These are phyloP conservation scores for Rhizopogon vinicolor DNA, from an alignment of 768 basidiomycete genomes.

Conservation along the genomic window DNA sequence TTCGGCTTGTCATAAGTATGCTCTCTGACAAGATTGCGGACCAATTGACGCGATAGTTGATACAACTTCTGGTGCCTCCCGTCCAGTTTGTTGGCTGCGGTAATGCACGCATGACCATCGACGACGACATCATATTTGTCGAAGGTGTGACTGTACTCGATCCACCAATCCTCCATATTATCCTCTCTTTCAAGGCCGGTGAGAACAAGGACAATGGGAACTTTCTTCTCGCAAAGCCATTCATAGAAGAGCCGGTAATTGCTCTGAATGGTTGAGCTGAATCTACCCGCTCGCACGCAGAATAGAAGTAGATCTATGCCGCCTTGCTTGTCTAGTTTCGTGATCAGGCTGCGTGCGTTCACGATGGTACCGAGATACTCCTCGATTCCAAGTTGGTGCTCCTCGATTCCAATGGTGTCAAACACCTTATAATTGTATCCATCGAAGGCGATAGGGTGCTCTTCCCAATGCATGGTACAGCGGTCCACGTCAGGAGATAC, in stretches of 20 bases:
- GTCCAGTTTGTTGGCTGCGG: slow-evolving; percentile 18
- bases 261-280: slow-evolving; percentile 29
- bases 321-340: slow-evolving; percentile 17
- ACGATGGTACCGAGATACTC: slow-evolving; percentile 23
- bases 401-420: slow-evolving; percentile 33
- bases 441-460: slow-evolving; percentile 14
- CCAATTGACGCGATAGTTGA: slow-evolving; percentile 13
- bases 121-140: slow-evolving; percentile 20
- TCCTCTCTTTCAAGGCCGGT: slow-evolving; percentile 25
- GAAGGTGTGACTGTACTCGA: slow-evolving; percentile 9
- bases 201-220: slow-evolving; percentile 23
- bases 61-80: slow-evolving; percentile 20
- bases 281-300: slow-evolving; percentile 34
- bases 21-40: slow-evolving; percentile 11
- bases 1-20: not conserved
- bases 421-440: slow-evolving; percentile 21
- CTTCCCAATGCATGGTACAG: slow-evolving; percentile 29
- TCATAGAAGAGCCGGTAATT: slow-evolving; percentile 38
- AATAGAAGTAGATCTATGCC: slow-evolving; percentile 41
- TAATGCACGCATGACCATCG: slow-evolving; percentile 31
- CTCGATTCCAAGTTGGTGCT: slow-evolving; percentile 23
- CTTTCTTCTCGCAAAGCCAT: slow-evolving; percentile 29
- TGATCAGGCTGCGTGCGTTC: slow-evolving; percentile 29
- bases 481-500: slow-evolving; percentile 30
- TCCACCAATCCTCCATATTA: slow-evolving; percentile 16